Evolutionary conservation across 2,329 filamentous ascomycete genomes (phyloP).

Genomic region (Botrytis fabae): DNA sequence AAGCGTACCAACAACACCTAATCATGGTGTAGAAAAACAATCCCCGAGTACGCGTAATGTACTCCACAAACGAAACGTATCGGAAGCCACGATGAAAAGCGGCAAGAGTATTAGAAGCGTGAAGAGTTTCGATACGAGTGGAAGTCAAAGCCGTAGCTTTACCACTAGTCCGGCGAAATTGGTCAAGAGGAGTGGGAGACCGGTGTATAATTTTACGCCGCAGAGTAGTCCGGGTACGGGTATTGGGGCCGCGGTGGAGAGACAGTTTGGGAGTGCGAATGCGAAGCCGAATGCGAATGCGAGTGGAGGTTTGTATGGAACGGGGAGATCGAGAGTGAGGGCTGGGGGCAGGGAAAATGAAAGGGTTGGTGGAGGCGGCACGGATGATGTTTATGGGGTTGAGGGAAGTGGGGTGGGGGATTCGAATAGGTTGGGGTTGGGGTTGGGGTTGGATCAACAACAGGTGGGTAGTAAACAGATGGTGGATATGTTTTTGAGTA

Average conservation of each 20-base stretch:
- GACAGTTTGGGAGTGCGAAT: slow-evolving; percentile 39
- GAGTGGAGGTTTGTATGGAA: neutral
- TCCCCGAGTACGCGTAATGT: slow-evolving; percentile 29
- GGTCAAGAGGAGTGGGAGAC: slow-evolving; percentile 30
- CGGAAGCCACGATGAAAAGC: slow-evolving; percentile 32
- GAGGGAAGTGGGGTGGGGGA: slow-evolving; percentile 31
- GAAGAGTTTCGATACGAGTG: slow-evolving; percentile 31
- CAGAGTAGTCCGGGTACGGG: slow-evolving; percentile 33
- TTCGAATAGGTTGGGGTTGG: slow-evolving; percentile 29
- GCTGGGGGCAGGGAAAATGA: slow-evolving; percentile 18
- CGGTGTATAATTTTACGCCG: slow-evolving; percentile 10
- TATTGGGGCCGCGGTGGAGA: slow-evolving; percentile 35
- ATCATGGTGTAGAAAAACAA: slow-evolving; percentile 25
- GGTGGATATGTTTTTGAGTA: slow-evolving; percentile 56
- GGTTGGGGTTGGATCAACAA: slow-evolving; percentile 40
- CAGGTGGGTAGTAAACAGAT: slow-evolving; percentile 51
- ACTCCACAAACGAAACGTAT: slow-evolving; percentile 34
- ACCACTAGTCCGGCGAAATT: slow-evolving; percentile 32
- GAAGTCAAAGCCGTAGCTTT: neutral
- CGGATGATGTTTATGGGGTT: slow-evolving; percentile 30
- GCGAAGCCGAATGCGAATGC: neutral
- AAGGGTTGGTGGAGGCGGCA: neutral
- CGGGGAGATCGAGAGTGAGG: neutral
- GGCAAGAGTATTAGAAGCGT: slow-evolving; percentile 28
- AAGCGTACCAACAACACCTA: slow-evolving; percentile 24